These are phyloP conservation scores for Aspergillus neoniger DNA, from an alignment of 2,329 filamentous ascomycete genomes.

Conservation along the genomic window DNA sequence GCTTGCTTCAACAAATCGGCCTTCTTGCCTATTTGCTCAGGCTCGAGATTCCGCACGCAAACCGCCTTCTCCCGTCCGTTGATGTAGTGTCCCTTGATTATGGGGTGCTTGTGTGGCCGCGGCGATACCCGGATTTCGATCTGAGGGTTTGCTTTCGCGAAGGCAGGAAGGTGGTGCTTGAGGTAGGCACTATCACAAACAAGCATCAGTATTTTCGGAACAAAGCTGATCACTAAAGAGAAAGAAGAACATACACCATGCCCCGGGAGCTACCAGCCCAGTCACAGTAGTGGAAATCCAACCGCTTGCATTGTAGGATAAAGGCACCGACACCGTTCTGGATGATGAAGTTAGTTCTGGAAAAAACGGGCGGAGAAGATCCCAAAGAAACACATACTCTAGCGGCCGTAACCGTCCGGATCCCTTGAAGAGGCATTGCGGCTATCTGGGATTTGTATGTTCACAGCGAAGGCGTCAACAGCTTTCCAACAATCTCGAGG, in stretches of 20 bases:
- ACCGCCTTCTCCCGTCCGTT: slow-evolving; percentile 84
- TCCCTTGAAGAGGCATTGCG: slow-evolving; percentile 49
- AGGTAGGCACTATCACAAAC: slow-evolving; percentile 69
- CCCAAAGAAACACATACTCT: slow-evolving; percentile 50
- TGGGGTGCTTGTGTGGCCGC: slow-evolving; percentile 83
- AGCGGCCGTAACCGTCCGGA: slow-evolving; percentile 57
- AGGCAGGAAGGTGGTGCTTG: slow-evolving; percentile 70
- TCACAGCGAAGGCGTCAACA: neutral
- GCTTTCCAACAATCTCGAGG: slow-evolving; percentile 6
- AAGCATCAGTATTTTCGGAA: slow-evolving; percentile 1
- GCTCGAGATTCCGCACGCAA: slow-evolving; percentile 83
- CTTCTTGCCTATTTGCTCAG: slow-evolving; percentile 79
- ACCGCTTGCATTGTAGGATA: slow-evolving; percentile 92
- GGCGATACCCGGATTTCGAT: slow-evolving; percentile 92
- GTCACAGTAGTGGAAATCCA: slow-evolving; percentile 98
- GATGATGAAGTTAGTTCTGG: slow-evolving; percentile 12
- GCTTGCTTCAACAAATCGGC: slow-evolving; percentile 52
- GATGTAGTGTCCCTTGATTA: slow-evolving; percentile 88
- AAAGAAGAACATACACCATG: slow-evolving; percentile 72
- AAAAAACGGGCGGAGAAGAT: no score
- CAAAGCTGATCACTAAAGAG: neutral
- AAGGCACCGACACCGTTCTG: slow-evolving; percentile 97
- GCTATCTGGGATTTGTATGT: slow-evolving; percentile 14
- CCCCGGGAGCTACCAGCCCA: slow-evolving; percentile 89
- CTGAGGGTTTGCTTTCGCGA: slow-evolving; percentile 78